Conservation (phyloP, 306 rosid species). For the Prunus kanzakura region DNA sequence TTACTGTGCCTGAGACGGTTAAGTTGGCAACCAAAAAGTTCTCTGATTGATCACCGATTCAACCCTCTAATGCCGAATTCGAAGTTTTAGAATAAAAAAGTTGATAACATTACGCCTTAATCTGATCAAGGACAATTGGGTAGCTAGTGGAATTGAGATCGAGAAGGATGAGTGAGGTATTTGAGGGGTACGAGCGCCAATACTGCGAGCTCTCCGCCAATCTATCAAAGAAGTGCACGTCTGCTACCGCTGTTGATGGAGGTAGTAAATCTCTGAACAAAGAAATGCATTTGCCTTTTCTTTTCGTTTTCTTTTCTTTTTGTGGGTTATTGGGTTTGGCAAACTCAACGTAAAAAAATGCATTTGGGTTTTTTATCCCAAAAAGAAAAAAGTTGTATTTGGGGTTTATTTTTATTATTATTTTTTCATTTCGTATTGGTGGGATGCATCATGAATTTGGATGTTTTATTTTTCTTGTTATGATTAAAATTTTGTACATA, state of each 20-base stretch:
- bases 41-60: neutral
- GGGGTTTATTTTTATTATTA: neutral
- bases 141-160: neutral
- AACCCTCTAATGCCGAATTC: neutral
- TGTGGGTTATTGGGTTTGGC: neutral
- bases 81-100: neutral
- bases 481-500: neutral
- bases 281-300: neutral
- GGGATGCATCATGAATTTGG: neutral
- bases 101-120: neutral
- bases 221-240: slow-evolving; percentile 43
- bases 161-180: slow-evolving; percentile 23
- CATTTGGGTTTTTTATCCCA: neutral
- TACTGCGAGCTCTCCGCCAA: slow-evolving; percentile 53
- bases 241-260: slow-evolving; percentile 43
- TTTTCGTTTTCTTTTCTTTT: neutral
- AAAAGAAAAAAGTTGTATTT: neutral
- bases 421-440: neutral
- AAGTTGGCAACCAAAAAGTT: neutral
- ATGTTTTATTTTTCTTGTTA: neutral
- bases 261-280: slow-evolving; percentile 25
- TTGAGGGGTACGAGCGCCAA: slow-evolving; percentile 37
- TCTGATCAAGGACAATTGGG: neutral
- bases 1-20: neutral
- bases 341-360: too few relatives aligned